phyloP scores from a whole-genome alignment of 139 green algal genomes.

The Desmodesmus armatus region DNA sequence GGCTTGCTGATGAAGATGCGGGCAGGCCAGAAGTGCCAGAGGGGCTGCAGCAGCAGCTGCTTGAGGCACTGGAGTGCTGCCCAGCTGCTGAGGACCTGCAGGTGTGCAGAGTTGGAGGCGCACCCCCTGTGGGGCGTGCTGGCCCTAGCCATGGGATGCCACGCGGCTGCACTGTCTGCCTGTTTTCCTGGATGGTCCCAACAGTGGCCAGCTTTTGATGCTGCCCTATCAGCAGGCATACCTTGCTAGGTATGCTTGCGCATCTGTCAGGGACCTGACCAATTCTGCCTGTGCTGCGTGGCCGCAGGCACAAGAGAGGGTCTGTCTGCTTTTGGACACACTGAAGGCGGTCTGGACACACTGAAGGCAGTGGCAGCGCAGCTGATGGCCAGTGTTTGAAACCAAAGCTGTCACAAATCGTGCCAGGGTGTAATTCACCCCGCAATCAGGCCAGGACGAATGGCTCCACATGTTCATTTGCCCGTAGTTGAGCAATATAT shows the following conservation, averaged over 20 bases:
- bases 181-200: not conserved
- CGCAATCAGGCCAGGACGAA: too few relatives aligned
- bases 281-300: too few relatives aligned
- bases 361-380: not conserved
- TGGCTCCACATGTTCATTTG: too few relatives aligned
- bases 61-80: slow-evolving; percentile 39
- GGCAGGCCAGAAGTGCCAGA: slow-evolving; percentile 8
- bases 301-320: slow-evolving; percentile 21
- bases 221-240: too few relatives aligned
- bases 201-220: too few relatives aligned
- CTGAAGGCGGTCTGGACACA: slow-evolving; percentile 1
- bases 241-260: too few relatives aligned
- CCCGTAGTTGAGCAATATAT: too few relatives aligned
- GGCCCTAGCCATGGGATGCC: not conserved
- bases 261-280: too few relatives aligned
- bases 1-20: slow-evolving; percentile 55
- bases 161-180: not conserved
- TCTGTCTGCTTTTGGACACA: slow-evolving; percentile 1
- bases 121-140: not conserved
- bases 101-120: slow-evolving; percentile 10
- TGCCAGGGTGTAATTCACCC: too few relatives aligned
- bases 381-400: too few relatives aligned
- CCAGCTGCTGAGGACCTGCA: slow-evolving; percentile 36
- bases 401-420: too few relatives aligned
- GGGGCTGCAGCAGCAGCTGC: slow-evolving; percentile 37